These are phyloP conservation scores for Platanthera zijinensis DNA, from an alignment of 106 monocot genomes.

Conservation along the genomic window DNA sequence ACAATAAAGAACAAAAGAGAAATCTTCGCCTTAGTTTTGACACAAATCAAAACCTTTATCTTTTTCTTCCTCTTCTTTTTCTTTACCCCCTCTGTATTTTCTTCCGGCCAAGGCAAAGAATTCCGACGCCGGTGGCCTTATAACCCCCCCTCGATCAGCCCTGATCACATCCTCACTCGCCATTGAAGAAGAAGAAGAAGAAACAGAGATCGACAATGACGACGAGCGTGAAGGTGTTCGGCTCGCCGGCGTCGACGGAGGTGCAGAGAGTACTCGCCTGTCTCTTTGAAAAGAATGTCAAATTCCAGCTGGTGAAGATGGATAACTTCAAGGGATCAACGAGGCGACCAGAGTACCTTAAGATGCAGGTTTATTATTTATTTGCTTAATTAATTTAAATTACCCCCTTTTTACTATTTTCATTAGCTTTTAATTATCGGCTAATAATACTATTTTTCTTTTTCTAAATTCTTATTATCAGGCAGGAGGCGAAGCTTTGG, in stretches of 20 bases:
- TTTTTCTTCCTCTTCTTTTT: slow-evolving; percentile 18
- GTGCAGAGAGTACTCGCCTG: slow-evolving; percentile 56
- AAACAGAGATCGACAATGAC: slow-evolving; percentile 14
- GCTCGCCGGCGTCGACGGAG: slow-evolving; percentile 51
- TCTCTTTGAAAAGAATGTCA: slow-evolving; percentile 65
- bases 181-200: too few species aligned
- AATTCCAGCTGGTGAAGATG: slow-evolving; percentile 61
- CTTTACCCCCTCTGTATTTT: slow-evolving; percentile 15
- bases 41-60: neutral
- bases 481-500: slow-evolving; percentile 42
- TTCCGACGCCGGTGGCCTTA: neutral
- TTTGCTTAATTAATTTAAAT: neutral
- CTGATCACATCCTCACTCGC: neutral
- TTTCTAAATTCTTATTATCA: slow-evolving; percentile 2
- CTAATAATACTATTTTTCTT: neutral
- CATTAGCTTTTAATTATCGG: too few species aligned
- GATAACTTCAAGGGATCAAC: slow-evolving; percentile 31
- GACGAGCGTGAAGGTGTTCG: slow-evolving; percentile 41
- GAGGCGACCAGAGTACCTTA: slow-evolving; percentile 42
- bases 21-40: neutral
- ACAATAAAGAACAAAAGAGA: slow-evolving; percentile 1
- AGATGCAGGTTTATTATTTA: slow-evolving; percentile 31
- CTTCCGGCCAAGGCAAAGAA: slow-evolving; percentile 40
- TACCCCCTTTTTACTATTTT: neutral
- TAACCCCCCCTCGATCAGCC: slow-evolving; percentile 10